Evolutionary conservation across 257 asterid genomes (phyloP), one percentile per base, ranked within the genome.

Genomic region (Solanum chaucha): DNA sequence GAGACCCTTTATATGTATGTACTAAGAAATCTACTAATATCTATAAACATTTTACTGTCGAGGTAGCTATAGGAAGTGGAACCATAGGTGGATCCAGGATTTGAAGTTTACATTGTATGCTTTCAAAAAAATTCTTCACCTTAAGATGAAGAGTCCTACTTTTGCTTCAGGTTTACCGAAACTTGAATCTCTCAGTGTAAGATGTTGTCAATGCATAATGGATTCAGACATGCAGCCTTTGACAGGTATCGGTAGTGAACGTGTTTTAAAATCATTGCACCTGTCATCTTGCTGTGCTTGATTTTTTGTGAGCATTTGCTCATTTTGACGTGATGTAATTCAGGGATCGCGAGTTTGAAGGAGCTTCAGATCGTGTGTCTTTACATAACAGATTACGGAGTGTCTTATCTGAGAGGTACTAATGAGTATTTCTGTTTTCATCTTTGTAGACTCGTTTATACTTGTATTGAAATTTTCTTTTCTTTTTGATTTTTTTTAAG

Each of bases 131-230:
- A 55, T 0, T 55, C 10, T 55, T 55, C 65, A 19, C 65, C 80
- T 74, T 74, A 38, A 75, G 1, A 38, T n/a, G 12, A 0, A 40
- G 4, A 40, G 11, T 6, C 5, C 65, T 55, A 17, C 0, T 11
- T 77, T n/a, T 28, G 6, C 68, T 32, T 86, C 95, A 97, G 99
- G 94, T 44, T 92, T 97, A 36, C 46, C 93, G 13, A 97, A 92
- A 92, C 98, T 97, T 3, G 98, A 97, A 88, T 90, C 95, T 84
- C 94, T 97, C 87, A 95, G 93, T 87, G 73, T 96, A 87, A 94
- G 94, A 92, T 95, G 97, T 89, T 96, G 99, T 89, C 96, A 93
- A 87, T 96, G 98, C 94, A 93, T 97, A 68, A 88, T 91, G n/a
- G 98, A 97, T 91, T 89, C 94, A 22, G 99, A 97, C 87, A 95